Evolutionary conservation across 441 rosid species (phyloP).

Genomic region (Aleurites moluccanus): DNA sequence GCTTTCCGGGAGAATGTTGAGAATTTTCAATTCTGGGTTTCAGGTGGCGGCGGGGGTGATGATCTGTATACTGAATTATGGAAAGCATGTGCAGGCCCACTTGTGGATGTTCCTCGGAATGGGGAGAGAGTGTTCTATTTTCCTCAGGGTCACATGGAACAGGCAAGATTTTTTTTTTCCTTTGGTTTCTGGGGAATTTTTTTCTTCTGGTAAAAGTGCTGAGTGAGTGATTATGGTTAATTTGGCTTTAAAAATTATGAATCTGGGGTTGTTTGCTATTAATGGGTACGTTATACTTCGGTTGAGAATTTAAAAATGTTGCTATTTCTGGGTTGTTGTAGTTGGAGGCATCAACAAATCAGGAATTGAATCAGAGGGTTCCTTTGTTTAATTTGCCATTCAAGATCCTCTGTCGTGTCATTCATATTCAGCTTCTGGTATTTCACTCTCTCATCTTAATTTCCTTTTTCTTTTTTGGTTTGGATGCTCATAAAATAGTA

Average conservation of each 20-base stretch:
- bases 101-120: conserved; percentile 73
- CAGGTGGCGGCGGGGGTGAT: conserved; percentile 42
- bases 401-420: conserved; percentile 85
- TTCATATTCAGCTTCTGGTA: conserved; percentile 71
- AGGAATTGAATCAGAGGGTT: conserved; percentile 63
- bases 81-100: conserved; percentile 93
- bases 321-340: conserved; percentile 35
- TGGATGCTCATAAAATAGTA: conserved; percentile 16
- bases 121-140: conserved; percentile 85
- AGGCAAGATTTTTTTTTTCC: conserved; percentile 38
- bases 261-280: conserved; percentile 18
- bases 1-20: conserved; percentile 11
- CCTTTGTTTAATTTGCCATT: conserved; percentile 71
- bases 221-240: conserved; percentile 3
- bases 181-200: background rate
- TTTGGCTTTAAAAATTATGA: conserved; percentile 10
- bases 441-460: conserved; percentile 11
- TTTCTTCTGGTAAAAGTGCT: background rate
- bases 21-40: conserved; percentile 19
- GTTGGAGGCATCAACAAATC: conserved; percentile 92
- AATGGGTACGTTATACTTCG: conserved; percentile 11
- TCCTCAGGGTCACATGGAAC: conserved; percentile 97
- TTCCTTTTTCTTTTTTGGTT: conserved; percentile 6
- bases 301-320: conserved; percentile 11
- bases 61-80: conserved; percentile 80